These are phyloP conservation scores for Nothopassalora personata DNA, from an alignment of 2,329 filamentous ascomycete genomes.

Conservation along the genomic window DNA sequence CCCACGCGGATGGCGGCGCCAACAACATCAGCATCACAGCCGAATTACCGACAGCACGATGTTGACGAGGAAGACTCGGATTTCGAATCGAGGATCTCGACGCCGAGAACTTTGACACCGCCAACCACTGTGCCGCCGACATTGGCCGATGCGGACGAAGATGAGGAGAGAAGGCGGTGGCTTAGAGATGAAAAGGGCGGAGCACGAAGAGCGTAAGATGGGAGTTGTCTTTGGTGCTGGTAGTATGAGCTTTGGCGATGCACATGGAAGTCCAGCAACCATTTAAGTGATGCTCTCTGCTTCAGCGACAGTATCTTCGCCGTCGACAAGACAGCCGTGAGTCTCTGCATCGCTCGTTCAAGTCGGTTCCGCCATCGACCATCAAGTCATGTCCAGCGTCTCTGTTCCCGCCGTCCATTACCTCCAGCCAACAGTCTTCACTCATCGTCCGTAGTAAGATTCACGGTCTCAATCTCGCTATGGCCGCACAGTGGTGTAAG, in stretches of 20 bases:
- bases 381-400: not conserved
- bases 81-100: not conserved
- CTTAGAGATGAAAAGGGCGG: not conserved
- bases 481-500: conserved; percentile 9
- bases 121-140: not conserved
- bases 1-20: no score
- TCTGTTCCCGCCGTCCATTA: not conserved
- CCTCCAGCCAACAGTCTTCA: not conserved
- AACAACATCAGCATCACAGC: no score
- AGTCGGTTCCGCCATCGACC: not conserved
- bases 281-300: not conserved
- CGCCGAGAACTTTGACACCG: not conserved
- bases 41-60: not conserved
- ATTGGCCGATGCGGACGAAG: not conserved
- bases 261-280: not conserved
- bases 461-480: conserved; percentile 8
- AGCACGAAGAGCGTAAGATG: not conserved
- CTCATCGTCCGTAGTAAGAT: conserved; percentile 8
- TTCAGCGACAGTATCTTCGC: not conserved
- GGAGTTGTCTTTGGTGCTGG: not conserved
- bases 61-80: not conserved
- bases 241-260: not conserved
- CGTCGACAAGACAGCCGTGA: not conserved
- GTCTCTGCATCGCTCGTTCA: not conserved
- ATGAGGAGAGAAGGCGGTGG: not conserved